Conservation (phyloP, 306 rosid species). For the Corylus heterophylla region DNA sequence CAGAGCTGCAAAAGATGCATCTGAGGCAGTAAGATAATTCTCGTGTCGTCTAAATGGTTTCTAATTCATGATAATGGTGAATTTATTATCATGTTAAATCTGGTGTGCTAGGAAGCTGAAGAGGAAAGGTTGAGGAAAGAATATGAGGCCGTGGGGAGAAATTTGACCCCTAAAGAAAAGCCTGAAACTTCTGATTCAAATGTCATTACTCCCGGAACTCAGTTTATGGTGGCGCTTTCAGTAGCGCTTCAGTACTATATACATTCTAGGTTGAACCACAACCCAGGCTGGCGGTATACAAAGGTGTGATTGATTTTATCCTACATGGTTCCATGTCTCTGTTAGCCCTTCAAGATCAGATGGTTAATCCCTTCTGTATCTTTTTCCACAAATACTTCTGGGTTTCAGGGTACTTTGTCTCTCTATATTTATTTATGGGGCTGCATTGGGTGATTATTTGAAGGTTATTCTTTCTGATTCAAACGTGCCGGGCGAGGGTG, state of each 20-base stretch:
- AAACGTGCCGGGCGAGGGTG: conserved; percentile 96
- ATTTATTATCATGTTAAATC: conserved; percentile 14
- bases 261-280: conserved; percentile 75
- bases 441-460: conserved; percentile 69
- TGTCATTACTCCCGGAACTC: conserved; percentile 97
- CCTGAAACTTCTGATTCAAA: conserved; percentile 83
- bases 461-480: conserved; percentile 99
- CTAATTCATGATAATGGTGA: conserved; percentile 24
- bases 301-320: conserved; percentile 61
- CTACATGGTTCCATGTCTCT: conserved; percentile 25
- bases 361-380: conserved; percentile 45
- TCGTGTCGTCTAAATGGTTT: conserved; percentile 19
- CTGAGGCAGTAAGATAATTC: conserved; percentile 72
- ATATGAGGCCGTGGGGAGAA: conserved; percentile 61
- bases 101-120: conserved; percentile 81
- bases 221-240: conserved; percentile 84
- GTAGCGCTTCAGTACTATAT: conserved; percentile 89
- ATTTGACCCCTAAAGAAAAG: conserved; percentile 57
- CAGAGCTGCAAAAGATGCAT: conserved; percentile 96
- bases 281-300: conserved; percentile 73
- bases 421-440: conserved; percentile 56
- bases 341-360: conserved; percentile 38
- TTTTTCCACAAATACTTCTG: conserved; percentile 43
- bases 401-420: conserved; percentile 60
- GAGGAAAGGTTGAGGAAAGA: conserved; percentile 76